Evolutionary conservation across 768 basidiomycete species (phyloP).

Genomic region (Kwoniella shandongensis): DNA sequence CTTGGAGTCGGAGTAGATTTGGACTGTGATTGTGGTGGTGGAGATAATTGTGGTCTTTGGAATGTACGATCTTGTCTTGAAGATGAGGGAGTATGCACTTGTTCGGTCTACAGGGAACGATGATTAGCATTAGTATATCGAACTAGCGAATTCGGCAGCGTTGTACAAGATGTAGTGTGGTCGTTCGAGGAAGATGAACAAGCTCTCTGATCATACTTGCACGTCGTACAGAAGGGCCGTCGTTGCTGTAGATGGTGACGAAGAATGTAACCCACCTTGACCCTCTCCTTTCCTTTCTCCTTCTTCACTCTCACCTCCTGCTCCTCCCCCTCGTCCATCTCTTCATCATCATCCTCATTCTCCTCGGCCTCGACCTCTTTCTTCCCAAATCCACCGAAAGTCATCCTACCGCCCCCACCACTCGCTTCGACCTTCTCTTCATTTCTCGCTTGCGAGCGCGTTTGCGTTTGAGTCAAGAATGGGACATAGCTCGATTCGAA

Average conservation of each 20-base stretch:
- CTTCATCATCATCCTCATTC: conserved; percentile 14
- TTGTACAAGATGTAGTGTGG: no score
- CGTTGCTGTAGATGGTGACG: no score
- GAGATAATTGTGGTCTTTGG: conserved; percentile 13
- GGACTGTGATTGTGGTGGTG: conserved; percentile 3
- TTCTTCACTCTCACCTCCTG: conserved; percentile 8
- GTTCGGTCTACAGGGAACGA: no score
- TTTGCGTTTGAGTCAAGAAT: conserved; percentile 3
- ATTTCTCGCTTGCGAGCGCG: not conserved
- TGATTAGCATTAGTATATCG: no score
- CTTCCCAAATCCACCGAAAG: conserved; percentile 38
- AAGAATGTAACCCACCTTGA: no score
- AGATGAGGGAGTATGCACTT: no score
- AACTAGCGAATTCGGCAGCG: no score
- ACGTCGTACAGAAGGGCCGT: no score
- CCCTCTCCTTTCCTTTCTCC: conserved; percentile 6
- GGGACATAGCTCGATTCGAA: conserved; percentile 30
- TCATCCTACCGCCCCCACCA: conserved; percentile 33
- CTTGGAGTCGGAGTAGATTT: not conserved
- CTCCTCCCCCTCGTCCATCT: conserved; percentile 16
- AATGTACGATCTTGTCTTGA: conserved; percentile 8
- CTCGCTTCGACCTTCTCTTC: not conserved
- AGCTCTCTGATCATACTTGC: no score
- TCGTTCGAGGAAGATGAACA: no score
- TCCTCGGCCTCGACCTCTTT: not conserved